These are phyloP conservation scores for Ogataea naganishii DNA, from an alignment of 805 yeast species.

Conservation along the genomic window DNA sequence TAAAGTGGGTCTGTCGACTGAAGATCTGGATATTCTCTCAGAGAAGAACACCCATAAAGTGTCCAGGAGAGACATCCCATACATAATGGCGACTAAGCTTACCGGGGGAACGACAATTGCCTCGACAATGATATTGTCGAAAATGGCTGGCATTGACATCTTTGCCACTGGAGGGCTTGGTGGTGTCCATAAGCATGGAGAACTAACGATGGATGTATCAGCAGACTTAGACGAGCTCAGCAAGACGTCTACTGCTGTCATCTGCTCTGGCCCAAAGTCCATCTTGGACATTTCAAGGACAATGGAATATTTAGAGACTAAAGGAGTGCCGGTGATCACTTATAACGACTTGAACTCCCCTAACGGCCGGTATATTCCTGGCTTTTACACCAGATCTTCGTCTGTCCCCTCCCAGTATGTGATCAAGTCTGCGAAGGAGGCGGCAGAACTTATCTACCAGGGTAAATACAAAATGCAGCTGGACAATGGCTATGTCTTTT, in stretches of 20 bases:
- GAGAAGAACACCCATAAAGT: constrained; percentile 43
- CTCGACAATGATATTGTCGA: constrained; percentile 76
- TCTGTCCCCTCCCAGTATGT: constrained; percentile 65
- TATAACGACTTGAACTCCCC: constrained; percentile 20
- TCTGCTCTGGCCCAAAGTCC: constrained; percentile 87
- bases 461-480: constrained; percentile 40
- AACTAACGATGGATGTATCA: constrained; percentile 67
- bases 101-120: constrained; percentile 90
- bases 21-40: constrained; percentile 46
- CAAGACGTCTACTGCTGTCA: constrained; percentile 79
- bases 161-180: constrained; percentile 94
- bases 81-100: constrained; percentile 51
- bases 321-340: constrained; percentile 82
- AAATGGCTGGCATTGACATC: constrained; percentile 67
- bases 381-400: constrained; percentile 72
- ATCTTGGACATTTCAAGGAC: constrained; percentile 76
- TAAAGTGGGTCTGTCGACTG: constrained; percentile 48
- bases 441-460: constrained; percentile 52
- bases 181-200: constrained; percentile 81
- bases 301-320: constrained; percentile 81
- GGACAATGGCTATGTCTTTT: constrained; percentile 64
- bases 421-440: constrained; percentile 42
- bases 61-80: constrained; percentile 73
- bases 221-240: constrained; percentile 85
- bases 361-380: constrained; percentile 75